phyloP scores from a whole-genome alignment of 2,329 filamentous ascomycete genomes.

The Colletotrichum endophyticum region DNA sequence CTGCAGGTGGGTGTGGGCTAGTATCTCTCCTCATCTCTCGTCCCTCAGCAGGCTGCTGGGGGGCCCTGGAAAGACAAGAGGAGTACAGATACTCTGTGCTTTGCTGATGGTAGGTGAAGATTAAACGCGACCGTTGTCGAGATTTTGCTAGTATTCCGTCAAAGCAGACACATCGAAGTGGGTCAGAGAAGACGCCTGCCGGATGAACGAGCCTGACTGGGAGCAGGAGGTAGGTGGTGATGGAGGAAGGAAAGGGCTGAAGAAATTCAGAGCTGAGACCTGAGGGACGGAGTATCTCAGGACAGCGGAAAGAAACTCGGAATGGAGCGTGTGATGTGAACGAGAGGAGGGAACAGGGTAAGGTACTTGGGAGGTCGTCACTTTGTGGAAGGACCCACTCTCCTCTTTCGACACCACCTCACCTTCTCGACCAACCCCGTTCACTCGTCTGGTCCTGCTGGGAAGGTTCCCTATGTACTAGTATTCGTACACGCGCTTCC shows the following conservation, averaged over 20 bases:
- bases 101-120: background rate
- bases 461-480: background rate
- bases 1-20: constrained; percentile 4
- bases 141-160: background rate
- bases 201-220: background rate
- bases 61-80: background rate
- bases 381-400: constrained; percentile 1
- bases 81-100: background rate
- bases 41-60: background rate
- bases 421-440: background rate
- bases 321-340: background rate
- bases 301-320: background rate
- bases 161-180: background rate
- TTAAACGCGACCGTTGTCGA: background rate
- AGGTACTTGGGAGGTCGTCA: background rate
- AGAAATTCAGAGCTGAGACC: background rate
- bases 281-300: background rate
- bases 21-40: background rate
- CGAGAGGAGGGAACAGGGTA: background rate
- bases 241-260: background rate
- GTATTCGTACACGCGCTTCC: background rate
- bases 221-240: background rate
- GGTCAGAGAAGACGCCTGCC: background rate
- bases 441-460: background rate
- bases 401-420: constrained; percentile 12